Evolutionary conservation across 768 basidiomycete genomes (phyloP).

Genomic region (Hemileccinum rubropunctum): DNA sequence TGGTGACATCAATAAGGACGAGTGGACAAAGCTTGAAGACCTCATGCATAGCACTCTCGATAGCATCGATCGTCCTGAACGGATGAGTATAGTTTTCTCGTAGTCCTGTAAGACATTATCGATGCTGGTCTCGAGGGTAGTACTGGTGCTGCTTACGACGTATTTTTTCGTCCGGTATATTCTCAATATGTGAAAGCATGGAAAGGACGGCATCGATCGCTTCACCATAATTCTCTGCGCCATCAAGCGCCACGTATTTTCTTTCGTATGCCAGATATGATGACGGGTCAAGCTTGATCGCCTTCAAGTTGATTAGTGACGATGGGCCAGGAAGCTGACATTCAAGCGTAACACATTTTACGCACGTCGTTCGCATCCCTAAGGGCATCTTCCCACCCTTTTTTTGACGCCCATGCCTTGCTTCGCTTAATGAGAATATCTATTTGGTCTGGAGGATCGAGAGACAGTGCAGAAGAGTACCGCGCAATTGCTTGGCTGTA

Average conservation of each 20-base stretch:
- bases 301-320: background rate
- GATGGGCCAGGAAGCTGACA: background rate
- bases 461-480: conserved; percentile 7
- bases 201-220: background rate
- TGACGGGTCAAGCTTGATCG: background rate
- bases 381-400: conserved; percentile 2
- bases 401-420: background rate
- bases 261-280: too few relatives aligned
- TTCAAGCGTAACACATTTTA: background rate
- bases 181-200: conserved; percentile 2
- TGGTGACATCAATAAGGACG: background rate
- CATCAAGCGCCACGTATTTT: too few relatives aligned
- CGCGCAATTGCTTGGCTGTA: conserved; percentile 1
- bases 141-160: background rate
- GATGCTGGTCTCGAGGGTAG: background rate
- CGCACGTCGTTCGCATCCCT: background rate
- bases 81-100: background rate
- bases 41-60: background rate
- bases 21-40: too few relatives aligned
- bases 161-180: background rate
- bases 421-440: too few relatives aligned
- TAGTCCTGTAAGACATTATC: background rate
- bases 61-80: background rate
- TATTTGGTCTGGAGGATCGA: conserved; percentile 1
- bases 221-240: background rate